Evolutionary conservation across 208 protist species (phyloP).

Genomic region (Acanthamoeba divionensis): DNA sequence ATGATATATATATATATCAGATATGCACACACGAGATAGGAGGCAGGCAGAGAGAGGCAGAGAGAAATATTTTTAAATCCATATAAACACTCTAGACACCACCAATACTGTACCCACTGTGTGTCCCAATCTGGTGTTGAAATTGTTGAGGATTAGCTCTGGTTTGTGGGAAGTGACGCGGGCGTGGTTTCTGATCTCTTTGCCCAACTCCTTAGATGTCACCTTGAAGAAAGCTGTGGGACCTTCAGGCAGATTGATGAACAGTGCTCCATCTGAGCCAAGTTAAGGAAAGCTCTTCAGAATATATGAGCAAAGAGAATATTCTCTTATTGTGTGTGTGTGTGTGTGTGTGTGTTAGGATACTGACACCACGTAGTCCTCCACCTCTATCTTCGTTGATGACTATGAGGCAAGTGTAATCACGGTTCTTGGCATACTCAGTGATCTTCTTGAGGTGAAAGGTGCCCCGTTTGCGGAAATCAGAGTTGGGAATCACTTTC

Average conservation of each 20-base stretch:
- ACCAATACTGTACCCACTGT: constrained; percentile 77
- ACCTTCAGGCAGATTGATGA: constrained; percentile 86
- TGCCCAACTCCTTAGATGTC: constrained; percentile 68
- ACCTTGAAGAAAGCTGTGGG: constrained; percentile 87
- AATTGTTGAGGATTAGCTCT: constrained; percentile 89
- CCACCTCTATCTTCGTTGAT: constrained; percentile 78
- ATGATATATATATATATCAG: neutral
- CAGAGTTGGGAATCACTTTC: constrained; percentile 72
- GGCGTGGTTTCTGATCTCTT: constrained; percentile 77
- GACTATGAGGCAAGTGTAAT: constrained; percentile 85
- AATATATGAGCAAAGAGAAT: neutral
- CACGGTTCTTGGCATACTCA: constrained; percentile 73
- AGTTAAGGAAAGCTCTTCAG: neutral
- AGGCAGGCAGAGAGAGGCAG: neutral
- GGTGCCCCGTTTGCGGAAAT: constrained; percentile 61
- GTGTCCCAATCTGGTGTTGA: constrained; percentile 76
- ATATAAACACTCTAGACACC: constrained; percentile 36
- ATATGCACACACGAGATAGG: neutral
- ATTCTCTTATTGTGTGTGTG: too few relatives aligned
- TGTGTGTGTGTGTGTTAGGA: too few relatives aligned
- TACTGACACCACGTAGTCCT: constrained; percentile 20
- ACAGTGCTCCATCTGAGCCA: constrained; percentile 50
- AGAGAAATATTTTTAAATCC: neutral
- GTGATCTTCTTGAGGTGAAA: constrained; percentile 79
- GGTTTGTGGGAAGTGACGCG: constrained; percentile 74